Percentiles rank a stretch among this genome's conserved stretches.
Evolutionary conservation across 768 basidiomycete species (phyloP).

Genomic region (Cyclocybe cylindracea): DNA sequence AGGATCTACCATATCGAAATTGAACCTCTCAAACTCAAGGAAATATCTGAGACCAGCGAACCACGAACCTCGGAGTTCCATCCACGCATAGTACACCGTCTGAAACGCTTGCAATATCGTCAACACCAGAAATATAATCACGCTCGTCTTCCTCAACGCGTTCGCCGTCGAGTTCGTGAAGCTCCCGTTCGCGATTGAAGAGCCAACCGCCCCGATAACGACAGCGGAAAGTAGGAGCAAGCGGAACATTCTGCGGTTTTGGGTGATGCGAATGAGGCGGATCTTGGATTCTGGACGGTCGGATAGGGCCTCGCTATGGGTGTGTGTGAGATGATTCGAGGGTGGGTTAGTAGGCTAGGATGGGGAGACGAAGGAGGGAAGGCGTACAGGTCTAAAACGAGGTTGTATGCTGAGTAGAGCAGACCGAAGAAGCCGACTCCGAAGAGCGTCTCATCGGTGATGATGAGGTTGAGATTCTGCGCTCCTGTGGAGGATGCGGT

Average conservation of each 20-base stretch:
- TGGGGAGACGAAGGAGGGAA: neutral
- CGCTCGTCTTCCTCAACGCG: too few relatives aligned
- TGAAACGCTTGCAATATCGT: too few relatives aligned
- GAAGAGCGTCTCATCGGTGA: conserved; percentile 39
- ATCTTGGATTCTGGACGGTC: neutral
- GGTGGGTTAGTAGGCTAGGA: neutral
- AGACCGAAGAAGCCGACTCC: conserved; percentile 46
- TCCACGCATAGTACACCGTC: too few relatives aligned
- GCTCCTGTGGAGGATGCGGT: conserved; percentile 27
- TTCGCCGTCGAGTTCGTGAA: too few relatives aligned
- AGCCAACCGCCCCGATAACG: neutral
- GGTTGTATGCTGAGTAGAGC: conserved; percentile 40
- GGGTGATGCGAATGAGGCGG: neutral
- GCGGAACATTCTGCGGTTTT: conserved; percentile 1
- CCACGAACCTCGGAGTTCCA: too few relatives aligned
- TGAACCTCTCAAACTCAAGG: too few relatives aligned
- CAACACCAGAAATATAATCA: too few relatives aligned
- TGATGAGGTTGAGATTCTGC: conserved; percentile 32
- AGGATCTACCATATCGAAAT: too few relatives aligned
- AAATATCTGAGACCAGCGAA: too few relatives aligned
- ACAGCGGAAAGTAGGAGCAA: neutral
- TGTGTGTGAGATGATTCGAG: neutral
- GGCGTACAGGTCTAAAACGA: conserved; percentile 43
- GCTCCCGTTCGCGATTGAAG: neutral
- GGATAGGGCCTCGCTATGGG: neutral